Percentiles rank a stretch among this genome's conserved stretches.
These are phyloP conservation scores for Leccinellum luteum DNA, from an alignment of 768 basidiomycete genomes.

Conservation along the genomic window DNA sequence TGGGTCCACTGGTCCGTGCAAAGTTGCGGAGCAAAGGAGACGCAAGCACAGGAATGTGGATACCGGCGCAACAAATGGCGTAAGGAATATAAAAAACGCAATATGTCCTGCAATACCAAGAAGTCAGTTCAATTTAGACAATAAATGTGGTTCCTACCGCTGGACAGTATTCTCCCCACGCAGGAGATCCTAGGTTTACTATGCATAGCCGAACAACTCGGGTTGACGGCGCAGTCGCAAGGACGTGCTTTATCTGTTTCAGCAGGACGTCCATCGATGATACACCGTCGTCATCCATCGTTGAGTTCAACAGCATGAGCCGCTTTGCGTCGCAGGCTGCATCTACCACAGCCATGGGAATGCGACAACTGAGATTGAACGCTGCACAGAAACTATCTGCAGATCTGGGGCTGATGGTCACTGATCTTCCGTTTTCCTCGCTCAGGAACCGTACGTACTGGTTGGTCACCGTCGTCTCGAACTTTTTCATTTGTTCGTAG, in stretches of 20 bases:
- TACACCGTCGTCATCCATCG: constrained; percentile 17
- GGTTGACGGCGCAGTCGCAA: constrained; percentile 32
- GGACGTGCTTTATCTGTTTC: constrained; percentile 27
- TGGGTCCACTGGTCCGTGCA: constrained; percentile 60
- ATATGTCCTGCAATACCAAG: constrained; percentile 50
- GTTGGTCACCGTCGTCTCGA: constrained; percentile 76
- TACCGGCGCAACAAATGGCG: constrained; percentile 56
- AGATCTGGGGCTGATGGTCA: constrained; percentile 36
- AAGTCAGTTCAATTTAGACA: neutral
- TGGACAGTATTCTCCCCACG: constrained; percentile 64
- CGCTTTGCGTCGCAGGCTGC: constrained; percentile 39
- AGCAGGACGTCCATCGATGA: constrained; percentile 24
- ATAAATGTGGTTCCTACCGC: constrained; percentile 41
- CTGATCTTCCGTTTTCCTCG: constrained; percentile 1
- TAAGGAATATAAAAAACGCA: constrained; percentile 70
- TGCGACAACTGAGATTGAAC: constrained; percentile 69
- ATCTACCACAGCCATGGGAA: constrained; percentile 52
- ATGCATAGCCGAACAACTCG: constrained; percentile 57
- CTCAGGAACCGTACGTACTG: constrained; percentile 42
- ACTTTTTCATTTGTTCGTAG: constrained; percentile 91
- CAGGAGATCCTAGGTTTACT: constrained; percentile 55
- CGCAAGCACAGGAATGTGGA: constrained; percentile 61
- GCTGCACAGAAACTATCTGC: constrained; percentile 61
- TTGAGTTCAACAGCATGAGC: constrained; percentile 33
- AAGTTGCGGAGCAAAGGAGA: constrained; percentile 64